These are phyloP conservation scores for Lasiodiplodia gonubiensis DNA, from an alignment of 2,329 filamentous ascomycete species.

Conservation along the genomic window DNA sequence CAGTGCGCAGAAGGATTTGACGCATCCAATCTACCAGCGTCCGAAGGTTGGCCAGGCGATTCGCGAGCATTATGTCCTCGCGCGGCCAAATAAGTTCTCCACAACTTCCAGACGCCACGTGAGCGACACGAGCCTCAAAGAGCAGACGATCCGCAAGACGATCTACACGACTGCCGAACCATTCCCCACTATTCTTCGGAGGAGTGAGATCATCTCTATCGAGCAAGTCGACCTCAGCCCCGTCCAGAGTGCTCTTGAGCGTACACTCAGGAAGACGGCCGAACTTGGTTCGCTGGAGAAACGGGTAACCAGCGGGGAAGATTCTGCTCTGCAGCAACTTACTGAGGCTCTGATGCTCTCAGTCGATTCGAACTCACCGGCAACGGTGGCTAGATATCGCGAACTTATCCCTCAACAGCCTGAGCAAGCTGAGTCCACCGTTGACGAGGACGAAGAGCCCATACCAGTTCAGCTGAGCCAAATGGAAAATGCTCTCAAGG, in stretches of 20 bases:
- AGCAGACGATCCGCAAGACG: conserved; percentile 82
- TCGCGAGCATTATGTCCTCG: conserved; percentile 83
- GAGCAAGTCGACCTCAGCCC: conserved; percentile 72
- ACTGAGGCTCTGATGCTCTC: conserved; percentile 79
- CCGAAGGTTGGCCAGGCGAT: conserved; percentile 82
- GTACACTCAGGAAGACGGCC: conserved; percentile 86
- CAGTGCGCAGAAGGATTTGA: conserved; percentile 79
- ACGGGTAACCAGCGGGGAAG: conserved; percentile 73
- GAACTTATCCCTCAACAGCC: conserved; percentile 66
- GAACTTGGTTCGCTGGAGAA: conserved; percentile 81
- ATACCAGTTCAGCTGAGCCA: conserved; percentile 52
- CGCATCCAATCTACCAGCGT: conserved; percentile 84
- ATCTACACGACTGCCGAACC: conserved; percentile 82
- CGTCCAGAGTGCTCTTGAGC: conserved; percentile 86
- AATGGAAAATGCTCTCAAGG: conserved; percentile 79
- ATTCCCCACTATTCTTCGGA: conserved; percentile 88
- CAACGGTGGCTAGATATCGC: conserved; percentile 78
- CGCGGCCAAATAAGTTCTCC: conserved; percentile 78
- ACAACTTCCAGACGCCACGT: conserved; percentile 75
- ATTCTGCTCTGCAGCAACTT: conserved; percentile 70
- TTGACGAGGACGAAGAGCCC: conserved; percentile 46
- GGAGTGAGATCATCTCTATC: conserved; percentile 79
- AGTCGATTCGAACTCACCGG: conserved; percentile 75
- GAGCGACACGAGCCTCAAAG: conserved; percentile 67
- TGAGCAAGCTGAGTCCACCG: conserved; percentile 35